Evolutionary conservation across 371 early-diverging fungal genomes (phyloP).

Genomic region (Batrachochytrium dendrobatidis): DNA sequence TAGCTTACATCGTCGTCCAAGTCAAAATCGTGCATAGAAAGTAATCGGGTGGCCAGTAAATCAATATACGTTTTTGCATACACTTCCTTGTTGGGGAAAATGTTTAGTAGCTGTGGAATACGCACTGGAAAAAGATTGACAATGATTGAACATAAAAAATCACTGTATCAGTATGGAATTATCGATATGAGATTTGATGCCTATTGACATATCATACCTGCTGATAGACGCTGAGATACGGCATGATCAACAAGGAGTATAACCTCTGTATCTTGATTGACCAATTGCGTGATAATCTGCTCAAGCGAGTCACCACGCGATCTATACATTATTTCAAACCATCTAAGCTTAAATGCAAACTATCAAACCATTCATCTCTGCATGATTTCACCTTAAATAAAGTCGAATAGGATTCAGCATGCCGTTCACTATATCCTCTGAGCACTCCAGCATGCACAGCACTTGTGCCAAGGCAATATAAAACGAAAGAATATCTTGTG

Average conservation of each 20-base stretch:
- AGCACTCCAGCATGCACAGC: not conserved
- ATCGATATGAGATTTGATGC: not conserved
- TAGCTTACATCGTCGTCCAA: not conserved
- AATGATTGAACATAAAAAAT: not conserved
- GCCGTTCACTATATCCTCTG: not conserved
- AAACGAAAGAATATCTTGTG: not conserved
- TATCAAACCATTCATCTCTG: not conserved
- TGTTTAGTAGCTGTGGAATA: not conserved
- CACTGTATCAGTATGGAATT: not conserved
- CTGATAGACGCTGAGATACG: not conserved
- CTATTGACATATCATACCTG: not conserved
- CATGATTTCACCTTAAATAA: slow-evolving; percentile 2
- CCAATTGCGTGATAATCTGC: not conserved
- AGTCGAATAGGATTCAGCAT: not conserved
- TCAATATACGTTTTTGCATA: not conserved
- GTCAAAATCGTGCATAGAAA: not conserved
- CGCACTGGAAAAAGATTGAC: not conserved
- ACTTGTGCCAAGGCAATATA: not conserved
- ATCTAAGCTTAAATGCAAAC: not conserved
- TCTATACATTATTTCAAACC: not conserved
- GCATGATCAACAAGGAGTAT: not conserved
- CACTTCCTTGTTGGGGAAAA: not conserved
- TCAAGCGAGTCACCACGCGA: not conserved
- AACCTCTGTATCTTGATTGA: not conserved
- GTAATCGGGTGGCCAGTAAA: not conserved